Conservation (phyloP, 2,329 filamentous ascomycete species). For the Monosporascus ibericus region DNA sequence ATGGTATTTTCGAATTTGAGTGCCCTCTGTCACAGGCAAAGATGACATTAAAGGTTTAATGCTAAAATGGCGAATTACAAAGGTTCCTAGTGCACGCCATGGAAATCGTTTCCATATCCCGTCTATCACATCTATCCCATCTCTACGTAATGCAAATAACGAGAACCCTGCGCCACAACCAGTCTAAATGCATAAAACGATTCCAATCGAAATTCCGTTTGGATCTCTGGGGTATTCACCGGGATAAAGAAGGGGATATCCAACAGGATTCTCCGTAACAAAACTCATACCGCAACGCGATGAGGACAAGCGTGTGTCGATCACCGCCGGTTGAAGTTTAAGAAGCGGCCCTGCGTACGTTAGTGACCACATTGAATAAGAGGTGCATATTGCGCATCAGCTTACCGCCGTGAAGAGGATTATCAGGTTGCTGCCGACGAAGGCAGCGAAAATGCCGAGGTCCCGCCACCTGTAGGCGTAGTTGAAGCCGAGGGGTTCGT, state of each 20-base stretch:
- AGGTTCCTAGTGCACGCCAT: too few species aligned
- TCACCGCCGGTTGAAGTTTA: conserved; percentile 49
- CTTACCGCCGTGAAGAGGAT: conserved; percentile 49
- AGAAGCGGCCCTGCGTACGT: conserved; percentile 36
- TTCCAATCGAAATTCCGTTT: too few species aligned
- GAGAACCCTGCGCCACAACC: too few species aligned
- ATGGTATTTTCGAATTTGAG: too few species aligned
- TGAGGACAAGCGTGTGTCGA: not conserved
- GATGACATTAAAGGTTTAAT: too few species aligned
- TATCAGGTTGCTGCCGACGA: conserved; percentile 71
- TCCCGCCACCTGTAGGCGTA: conserved; percentile 75
- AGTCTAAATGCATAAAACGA: too few species aligned
- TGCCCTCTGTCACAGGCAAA: too few species aligned
- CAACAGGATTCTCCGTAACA: not conserved
- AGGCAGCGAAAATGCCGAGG: conserved; percentile 70
- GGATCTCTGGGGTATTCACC: too few species aligned
- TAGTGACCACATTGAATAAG: conserved; percentile 40
- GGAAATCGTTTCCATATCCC: too few species aligned
- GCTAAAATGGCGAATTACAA: too few species aligned
- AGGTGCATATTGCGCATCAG: conserved; percentile 58
- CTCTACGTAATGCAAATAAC: too few species aligned
- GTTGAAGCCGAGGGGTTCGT: conserved; percentile 56
- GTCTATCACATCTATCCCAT: too few species aligned
- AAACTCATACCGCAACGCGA: not conserved
- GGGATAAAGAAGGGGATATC: not conserved